Evolutionary conservation across 108 stramenopile species (phyloP).

Genomic region (Mayamaea pseudoterrestris): DNA sequence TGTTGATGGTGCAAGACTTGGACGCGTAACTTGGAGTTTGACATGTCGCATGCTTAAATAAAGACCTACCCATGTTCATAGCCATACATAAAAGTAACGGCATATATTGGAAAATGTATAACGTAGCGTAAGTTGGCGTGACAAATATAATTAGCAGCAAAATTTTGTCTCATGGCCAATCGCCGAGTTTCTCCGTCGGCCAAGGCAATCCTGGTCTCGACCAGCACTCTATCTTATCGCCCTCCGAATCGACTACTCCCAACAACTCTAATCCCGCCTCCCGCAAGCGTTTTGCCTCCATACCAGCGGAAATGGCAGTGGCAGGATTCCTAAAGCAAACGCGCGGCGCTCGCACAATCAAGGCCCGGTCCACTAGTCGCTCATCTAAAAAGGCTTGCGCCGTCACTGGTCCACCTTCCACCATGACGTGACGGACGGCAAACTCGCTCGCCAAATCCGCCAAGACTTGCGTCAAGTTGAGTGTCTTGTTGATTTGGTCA

Average conservation of each 20-base stretch:
- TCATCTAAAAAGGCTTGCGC: conserved; percentile 47
- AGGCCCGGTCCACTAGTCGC: conserved; percentile 50
- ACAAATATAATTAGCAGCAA: too few relatives aligned
- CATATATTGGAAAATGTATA: too few relatives aligned
- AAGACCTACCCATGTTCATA: too few relatives aligned
- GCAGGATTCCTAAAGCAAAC: conserved; percentile 18
- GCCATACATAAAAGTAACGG: too few relatives aligned
- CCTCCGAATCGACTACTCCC: conserved; percentile 21
- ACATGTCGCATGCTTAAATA: too few relatives aligned
- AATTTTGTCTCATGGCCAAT: conserved; percentile 41
- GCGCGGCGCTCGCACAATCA: conserved; percentile 52
- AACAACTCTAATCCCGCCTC: conserved; percentile 45
- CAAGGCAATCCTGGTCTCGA: conserved; percentile 34
- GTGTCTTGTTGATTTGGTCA: neutral
- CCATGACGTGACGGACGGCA: conserved; percentile 59
- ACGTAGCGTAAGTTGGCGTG: too few relatives aligned
- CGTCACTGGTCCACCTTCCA: conserved; percentile 72
- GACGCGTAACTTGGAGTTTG: conserved; percentile 75
- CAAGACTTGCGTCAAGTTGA: neutral
- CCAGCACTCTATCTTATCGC: conserved; percentile 56
- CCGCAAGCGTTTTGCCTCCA: conserved; percentile 23
- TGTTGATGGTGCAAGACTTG: conserved; percentile 82
- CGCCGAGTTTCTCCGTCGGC: conserved; percentile 30
- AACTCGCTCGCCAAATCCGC: conserved; percentile 18
- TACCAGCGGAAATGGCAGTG: conserved; percentile 30